phyloP scores from a whole-genome alignment of 2,329 filamentous ascomycete species.

The Tolypocladium tundrense region DNA sequence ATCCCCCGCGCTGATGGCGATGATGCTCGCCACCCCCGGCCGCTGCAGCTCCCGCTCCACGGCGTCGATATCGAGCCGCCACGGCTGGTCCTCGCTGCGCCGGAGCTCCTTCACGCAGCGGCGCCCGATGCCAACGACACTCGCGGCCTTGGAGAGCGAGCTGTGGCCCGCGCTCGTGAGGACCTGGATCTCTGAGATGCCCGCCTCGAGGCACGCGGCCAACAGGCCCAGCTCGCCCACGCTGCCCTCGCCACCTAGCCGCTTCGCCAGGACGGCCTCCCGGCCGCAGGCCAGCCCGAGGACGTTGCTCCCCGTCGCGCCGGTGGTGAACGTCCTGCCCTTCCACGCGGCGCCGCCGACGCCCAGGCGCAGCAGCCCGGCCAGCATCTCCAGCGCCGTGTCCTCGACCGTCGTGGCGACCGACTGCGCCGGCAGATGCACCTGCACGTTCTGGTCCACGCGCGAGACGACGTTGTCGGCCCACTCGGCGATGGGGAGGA shows the following conservation, averaged over 20 bases:
- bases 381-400: constrained; percentile 57
- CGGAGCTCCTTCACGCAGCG: constrained; percentile 53
- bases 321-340: constrained; percentile 45
- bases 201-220: constrained; percentile 52
- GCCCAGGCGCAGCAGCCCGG: constrained; percentile 51
- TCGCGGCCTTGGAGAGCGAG: constrained; percentile 73
- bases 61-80: constrained; percentile 57
- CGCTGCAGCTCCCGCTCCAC: constrained; percentile 50
- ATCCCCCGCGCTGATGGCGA: constrained; percentile 76
- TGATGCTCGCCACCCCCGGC: constrained; percentile 54
- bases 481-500: constrained; percentile 66
- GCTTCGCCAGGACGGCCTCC: constrained; percentile 47
- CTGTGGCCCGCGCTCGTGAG: constrained; percentile 78
- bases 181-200: constrained; percentile 60
- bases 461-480: constrained; percentile 77
- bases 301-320: constrained; percentile 67
- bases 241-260: constrained; percentile 21
- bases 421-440: constrained; percentile 69
- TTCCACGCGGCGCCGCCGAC: constrained; percentile 40
- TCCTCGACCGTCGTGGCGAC: constrained; percentile 70
- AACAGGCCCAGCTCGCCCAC: constrained; percentile 64
- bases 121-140: constrained; percentile 69
- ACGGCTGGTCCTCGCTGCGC: constrained; percentile 42
- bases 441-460: constrained; percentile 74
- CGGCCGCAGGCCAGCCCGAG: constrained; percentile 60